phyloP scores from a whole-genome alignment of 305 asterid genomes.

The Withania somnifera region DNA sequence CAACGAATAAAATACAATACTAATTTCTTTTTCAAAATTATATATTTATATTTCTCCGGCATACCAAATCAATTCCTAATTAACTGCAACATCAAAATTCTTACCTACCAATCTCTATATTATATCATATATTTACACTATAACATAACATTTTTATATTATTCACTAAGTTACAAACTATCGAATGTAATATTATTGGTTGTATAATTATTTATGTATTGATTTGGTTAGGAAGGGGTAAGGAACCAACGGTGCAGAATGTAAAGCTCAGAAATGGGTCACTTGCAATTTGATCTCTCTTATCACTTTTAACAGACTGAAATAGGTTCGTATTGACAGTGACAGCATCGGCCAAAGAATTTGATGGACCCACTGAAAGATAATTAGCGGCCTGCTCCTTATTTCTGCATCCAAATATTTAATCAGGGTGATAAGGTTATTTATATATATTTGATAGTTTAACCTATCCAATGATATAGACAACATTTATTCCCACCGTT shows the following conservation, averaged over 20 bases:
- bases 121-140: background rate
- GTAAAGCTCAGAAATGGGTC: constrained; percentile 9
- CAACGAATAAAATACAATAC: too few species aligned
- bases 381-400: too few species aligned
- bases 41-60: too few species aligned
- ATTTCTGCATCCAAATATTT: too few species aligned
- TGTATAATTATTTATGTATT: background rate
- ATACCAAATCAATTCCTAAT: too few species aligned
- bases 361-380: background rate
- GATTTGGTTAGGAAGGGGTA: background rate
- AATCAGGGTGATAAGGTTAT: too few species aligned
- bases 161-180: background rate
- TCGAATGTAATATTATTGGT: background rate
- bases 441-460: too few species aligned
- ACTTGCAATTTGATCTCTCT: constrained; percentile 1
- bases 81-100: too few species aligned
- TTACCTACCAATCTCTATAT: too few species aligned
- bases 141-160: background rate
- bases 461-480: background rate
- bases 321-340: background rate
- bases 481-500: background rate
- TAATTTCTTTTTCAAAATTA: too few species aligned
- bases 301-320: background rate
- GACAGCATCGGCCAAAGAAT: constrained; percentile 14
- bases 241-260: constrained; percentile 18